phyloP scores from a whole-genome alignment of 805 yeast genomes.

The Kazachstania africana region DNA sequence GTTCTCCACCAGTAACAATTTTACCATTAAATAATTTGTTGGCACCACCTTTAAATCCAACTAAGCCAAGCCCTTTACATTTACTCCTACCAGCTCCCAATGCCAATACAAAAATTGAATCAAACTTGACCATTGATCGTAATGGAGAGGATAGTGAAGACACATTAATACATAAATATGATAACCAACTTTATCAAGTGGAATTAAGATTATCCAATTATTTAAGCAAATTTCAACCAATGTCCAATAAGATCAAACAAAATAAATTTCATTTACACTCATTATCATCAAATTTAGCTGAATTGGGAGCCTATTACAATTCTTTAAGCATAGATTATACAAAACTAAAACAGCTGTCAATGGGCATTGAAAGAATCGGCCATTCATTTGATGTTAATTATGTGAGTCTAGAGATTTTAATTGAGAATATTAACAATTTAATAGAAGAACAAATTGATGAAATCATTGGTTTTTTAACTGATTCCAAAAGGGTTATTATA shows the following conservation, averaged over 20 bases:
- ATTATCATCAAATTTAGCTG: constrained; percentile 54
- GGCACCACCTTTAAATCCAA: constrained; percentile 53
- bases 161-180: neutral
- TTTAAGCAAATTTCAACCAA: constrained; percentile 16
- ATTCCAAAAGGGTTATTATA: constrained; percentile 35
- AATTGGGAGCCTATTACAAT: constrained; percentile 61
- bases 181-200: constrained; percentile 9
- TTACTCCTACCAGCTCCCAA: constrained; percentile 39
- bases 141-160: no score
- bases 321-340: constrained; percentile 43
- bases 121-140: no score
- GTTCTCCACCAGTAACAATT: constrained; percentile 40
- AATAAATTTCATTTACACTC: constrained; percentile 34
- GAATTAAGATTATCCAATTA: constrained; percentile 31
- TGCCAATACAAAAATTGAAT: neutral
- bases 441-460: constrained; percentile 31
- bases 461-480: constrained; percentile 25
- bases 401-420: constrained; percentile 36
- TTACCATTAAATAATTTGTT: constrained; percentile 42
- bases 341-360: constrained; percentile 31
- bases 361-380: constrained; percentile 68
- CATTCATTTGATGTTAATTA: constrained; percentile 70
- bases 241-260: constrained; percentile 20
- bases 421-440: constrained; percentile 28
- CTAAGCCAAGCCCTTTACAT: constrained; percentile 46